These are phyloP conservation scores for Limtongozyma cylindracea DNA, from an alignment of 805 yeast species.

Conservation along the genomic window DNA sequence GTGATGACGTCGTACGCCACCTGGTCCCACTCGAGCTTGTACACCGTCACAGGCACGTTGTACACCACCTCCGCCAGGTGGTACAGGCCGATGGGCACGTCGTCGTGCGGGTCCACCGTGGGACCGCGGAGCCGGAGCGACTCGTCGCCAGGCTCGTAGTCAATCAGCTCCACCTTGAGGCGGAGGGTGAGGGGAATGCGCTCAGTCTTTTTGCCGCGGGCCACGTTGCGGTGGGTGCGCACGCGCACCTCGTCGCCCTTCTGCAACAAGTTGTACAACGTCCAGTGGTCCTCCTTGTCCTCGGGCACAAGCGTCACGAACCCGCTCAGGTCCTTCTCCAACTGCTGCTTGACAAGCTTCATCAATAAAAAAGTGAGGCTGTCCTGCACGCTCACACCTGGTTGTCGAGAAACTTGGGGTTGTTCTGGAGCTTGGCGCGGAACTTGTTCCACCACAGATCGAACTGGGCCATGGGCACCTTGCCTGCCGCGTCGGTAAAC, in stretches of 20 bases:
- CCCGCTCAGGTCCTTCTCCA: slow-evolving; percentile 32
- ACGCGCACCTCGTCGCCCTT: slow-evolving; percentile 53
- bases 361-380: no score
- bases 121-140: slow-evolving; percentile 62
- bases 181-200: slow-evolving; percentile 18
- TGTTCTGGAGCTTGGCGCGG: slow-evolving; percentile 43
- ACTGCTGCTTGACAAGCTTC: slow-evolving; percentile 1
- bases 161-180: slow-evolving; percentile 39
- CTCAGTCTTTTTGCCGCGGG: slow-evolving; percentile 19
- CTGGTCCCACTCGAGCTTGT: slow-evolving; percentile 64
- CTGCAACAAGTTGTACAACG: slow-evolving; percentile 54
- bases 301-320: slow-evolving; percentile 46
- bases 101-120: slow-evolving; percentile 38
- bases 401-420: slow-evolving; percentile 54
- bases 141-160: slow-evolving; percentile 58
- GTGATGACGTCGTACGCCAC: slow-evolving; percentile 34
- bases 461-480: slow-evolving; percentile 67
- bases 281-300: slow-evolving; percentile 85
- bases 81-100: slow-evolving; percentile 65
- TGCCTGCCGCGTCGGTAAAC: slow-evolving; percentile 59
- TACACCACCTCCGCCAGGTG: slow-evolving; percentile 70
- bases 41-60: slow-evolving; percentile 38
- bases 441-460: slow-evolving; percentile 95
- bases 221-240: slow-evolving; percentile 41
- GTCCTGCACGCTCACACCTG: slow-evolving; percentile 1